Percentiles rank a stretch among this genome's conserved stretches.
Evolutionary conservation across 2,329 filamentous ascomycete genomes (phyloP).

Genomic region (Pseudopyrenochaeta lycopersici): DNA sequence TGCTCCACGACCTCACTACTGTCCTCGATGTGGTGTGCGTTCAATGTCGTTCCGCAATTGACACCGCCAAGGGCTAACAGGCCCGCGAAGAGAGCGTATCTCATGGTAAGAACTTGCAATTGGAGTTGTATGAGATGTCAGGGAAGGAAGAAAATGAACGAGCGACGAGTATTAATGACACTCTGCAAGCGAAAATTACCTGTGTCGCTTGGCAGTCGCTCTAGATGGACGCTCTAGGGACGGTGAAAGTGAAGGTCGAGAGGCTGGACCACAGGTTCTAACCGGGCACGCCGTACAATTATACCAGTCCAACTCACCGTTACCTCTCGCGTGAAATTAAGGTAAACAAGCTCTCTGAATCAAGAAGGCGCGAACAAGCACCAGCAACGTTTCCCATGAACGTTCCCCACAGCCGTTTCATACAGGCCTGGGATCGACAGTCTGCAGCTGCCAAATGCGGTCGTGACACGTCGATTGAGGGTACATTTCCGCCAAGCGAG

Average conservation of each 20-base stretch:
- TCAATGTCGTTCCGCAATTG: conserved; percentile 27
- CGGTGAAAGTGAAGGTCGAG: conserved; percentile 1
- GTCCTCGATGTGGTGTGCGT: conserved; percentile 34
- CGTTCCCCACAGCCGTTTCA: conserved; percentile 9
- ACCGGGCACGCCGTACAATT: background rate
- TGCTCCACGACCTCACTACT: conserved; percentile 41
- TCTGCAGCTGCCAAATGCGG: conserved; percentile 9
- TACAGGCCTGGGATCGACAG: conserved; percentile 7
- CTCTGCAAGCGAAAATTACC: background rate
- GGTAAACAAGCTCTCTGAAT: conserved; percentile 27
- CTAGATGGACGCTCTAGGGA: background rate
- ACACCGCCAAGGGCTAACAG: conserved; percentile 43
- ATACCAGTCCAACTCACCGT: conserved; percentile 1
- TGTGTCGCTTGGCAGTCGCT: background rate
- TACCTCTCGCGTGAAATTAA: conserved; percentile 5
- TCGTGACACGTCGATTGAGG: conserved; percentile 4
- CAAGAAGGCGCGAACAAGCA: conserved; percentile 21
- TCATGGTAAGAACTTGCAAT: conserved; percentile 30
- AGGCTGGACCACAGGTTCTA: background rate
- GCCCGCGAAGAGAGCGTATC: conserved; percentile 39
- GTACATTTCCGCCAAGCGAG: background rate
- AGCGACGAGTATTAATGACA: background rate
- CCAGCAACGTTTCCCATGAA: background rate
- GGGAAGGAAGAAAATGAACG: background rate
- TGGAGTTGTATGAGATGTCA: conserved; percentile 1